Evolutionary conservation across 345 rosid species (phyloP), one percentile per base, ranked within the genome.

Genomic region (Lepidium africanum): DNA sequence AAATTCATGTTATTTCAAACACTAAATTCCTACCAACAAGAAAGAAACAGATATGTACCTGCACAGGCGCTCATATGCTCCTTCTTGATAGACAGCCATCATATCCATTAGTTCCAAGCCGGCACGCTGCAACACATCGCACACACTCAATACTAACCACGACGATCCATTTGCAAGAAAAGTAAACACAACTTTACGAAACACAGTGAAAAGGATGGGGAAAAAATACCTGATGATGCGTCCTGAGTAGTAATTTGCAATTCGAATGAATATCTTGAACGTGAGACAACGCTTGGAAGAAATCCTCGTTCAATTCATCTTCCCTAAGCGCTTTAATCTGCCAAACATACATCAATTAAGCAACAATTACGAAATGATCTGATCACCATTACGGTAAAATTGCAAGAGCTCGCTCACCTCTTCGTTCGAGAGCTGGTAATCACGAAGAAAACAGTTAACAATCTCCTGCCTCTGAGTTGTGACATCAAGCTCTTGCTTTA

Each of bases 81-180:
- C 99, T 83, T 94, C 99, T 80, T 91, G 99, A 78, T 89, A 86
- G 75, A 87, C 85, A 37, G 97, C 96, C 99, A 94, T 94, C 92
- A 94, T 89, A 82, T 91, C 96, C 99, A 94, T 94, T 71, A 94
- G 81, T 77, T 94, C 99, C 86, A 94, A 77, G 38, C 99, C 99
- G 30, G 99, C 99, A 59, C 96, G 97, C 97, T 94, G 89, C 47
- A 51, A 70, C 27, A 54, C 70, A 17, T 40, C 61, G 75, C 70
- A 6, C 11, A 37, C 42, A 36, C 5, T 60, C 65, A 74, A 52
- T 17, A 67, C 64, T 27, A 43, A 36, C 52, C 39, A 60, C 50
- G 2, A 50, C 7, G 11, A 33, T 47, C 61, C 60, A 46, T 3
- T 38, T 41, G 16, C 43, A 21, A 17, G 7, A 12, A 10, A 35